phyloP scores from a whole-genome alignment of 208 protist genomes.

The Naegleria lovaniensis region DNA sequence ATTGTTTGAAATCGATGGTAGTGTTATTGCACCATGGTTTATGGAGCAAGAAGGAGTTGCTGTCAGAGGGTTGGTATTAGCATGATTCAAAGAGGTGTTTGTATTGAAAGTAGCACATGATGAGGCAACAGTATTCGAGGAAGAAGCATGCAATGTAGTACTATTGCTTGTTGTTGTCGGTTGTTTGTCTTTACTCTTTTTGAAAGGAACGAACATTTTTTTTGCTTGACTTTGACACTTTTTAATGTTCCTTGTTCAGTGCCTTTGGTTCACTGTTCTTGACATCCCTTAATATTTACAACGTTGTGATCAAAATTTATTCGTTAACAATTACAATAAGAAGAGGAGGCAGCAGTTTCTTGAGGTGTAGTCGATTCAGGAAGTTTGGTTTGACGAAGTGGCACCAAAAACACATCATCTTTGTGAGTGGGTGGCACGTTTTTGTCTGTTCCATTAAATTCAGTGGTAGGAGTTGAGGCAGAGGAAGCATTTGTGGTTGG shows the following conservation, averaged over 20 bases:
- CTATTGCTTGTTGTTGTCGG: neutral
- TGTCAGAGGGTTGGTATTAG: no score
- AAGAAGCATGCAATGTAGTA: no score
- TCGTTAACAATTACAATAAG: neutral
- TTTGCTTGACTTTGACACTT: neutral
- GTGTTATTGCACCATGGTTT: no score
- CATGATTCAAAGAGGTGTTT: no score
- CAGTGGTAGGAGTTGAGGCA: neutral
- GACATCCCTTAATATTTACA: no score
- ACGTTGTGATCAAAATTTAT: neutral
- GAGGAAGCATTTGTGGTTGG: neutral
- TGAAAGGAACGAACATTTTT: neutral
- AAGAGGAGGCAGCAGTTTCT: neutral
- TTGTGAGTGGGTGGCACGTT: neutral
- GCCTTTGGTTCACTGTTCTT: neutral
- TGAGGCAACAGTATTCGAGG: no score
- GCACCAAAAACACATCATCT: constrained; percentile 6
- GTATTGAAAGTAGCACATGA: no score
- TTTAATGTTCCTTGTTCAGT: neutral
- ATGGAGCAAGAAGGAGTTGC: no score
- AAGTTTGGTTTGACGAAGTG: neutral
- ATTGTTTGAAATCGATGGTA: no score
- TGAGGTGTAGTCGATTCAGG: neutral
- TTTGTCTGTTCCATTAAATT: neutral
- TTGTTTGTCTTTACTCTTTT: neutral